phyloP scores from a whole-genome alignment of 768 basidiomycete genomes.

The Mycena leptocephala region DNA sequence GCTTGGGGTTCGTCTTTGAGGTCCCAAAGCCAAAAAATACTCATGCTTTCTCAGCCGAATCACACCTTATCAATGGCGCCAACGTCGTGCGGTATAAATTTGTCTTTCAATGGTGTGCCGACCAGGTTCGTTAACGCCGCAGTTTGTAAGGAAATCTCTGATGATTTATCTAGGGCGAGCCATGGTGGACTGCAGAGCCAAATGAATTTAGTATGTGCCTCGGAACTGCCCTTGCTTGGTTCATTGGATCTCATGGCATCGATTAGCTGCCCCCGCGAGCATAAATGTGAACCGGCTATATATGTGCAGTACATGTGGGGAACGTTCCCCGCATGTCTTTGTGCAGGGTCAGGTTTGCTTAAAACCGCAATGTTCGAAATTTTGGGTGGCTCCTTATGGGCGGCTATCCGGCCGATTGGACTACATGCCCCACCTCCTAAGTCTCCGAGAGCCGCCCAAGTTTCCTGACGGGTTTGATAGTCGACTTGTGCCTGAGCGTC shows the following conservation, averaged over 20 bases:
- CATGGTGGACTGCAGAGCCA: conserved; percentile 5
- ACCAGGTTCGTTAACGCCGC: not conserved
- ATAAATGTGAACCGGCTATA: not conserved
- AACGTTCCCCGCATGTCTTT: not conserved
- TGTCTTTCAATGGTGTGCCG: conserved; percentile 21
- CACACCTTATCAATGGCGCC: not conserved
- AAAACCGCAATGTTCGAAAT: not conserved
- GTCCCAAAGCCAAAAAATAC: too few species aligned
- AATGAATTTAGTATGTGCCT: too few species aligned
- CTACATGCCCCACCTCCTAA: not conserved
- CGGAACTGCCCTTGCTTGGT: not conserved
- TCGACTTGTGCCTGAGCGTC: not conserved
- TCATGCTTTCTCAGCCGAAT: not conserved
- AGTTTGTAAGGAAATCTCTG: not conserved
- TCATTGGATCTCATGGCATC: too few species aligned
- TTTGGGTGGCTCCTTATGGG: not conserved
- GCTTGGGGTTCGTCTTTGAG: conserved; percentile 18
- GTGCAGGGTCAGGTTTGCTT: not conserved
- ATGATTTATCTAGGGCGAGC: not conserved
- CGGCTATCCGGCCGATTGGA: not conserved
- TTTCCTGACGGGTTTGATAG: not conserved
- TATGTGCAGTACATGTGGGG: not conserved
- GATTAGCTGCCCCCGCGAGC: not conserved
- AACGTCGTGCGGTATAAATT: conserved; percentile 7
- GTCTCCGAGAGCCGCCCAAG: not conserved